phyloP scores from a whole-genome alignment of 1,139 yeast genomes.

The Waltiozyma sp. region DNA sequence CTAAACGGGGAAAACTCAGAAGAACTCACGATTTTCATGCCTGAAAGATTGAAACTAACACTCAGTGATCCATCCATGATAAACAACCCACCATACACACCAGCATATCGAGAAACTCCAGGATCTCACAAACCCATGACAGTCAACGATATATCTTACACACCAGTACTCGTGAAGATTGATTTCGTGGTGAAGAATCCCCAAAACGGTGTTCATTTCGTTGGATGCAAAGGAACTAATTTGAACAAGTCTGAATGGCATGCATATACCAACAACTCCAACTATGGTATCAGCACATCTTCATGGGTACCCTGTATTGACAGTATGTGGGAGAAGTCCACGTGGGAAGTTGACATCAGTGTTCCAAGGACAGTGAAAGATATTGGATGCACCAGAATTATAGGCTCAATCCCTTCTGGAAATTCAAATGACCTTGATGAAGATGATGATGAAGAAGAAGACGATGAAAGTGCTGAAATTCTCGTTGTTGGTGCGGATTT shows the following conservation, averaged over 20 bases:
- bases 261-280: constrained; percentile 75
- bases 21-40: constrained; percentile 61
- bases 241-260: constrained; percentile 51
- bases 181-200: constrained; percentile 60
- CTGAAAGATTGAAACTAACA: constrained; percentile 56
- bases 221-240: constrained; percentile 35
- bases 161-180: constrained; percentile 64
- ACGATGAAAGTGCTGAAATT: constrained; percentile 37
- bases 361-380: constrained; percentile 75
- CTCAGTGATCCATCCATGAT: constrained; percentile 40
- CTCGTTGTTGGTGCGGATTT: constrained; percentile 72
- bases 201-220: constrained; percentile 65
- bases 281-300: constrained; percentile 71
- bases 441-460: constrained; percentile 32
- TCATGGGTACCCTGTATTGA: constrained; percentile 97
- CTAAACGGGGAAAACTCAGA: constrained; percentile 59
- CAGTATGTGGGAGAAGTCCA: constrained; percentile 74
- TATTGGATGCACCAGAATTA: constrained; percentile 40
- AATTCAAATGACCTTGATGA: constrained; percentile 12
- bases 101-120: constrained; percentile 27
- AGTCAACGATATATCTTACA: constrained; percentile 36
- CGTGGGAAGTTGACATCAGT: constrained; percentile 84
- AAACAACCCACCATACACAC: constrained; percentile 34
- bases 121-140: constrained; percentile 29
- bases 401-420: constrained; percentile 22